Evolutionary conservation across 208 protist species (phyloP).

Genomic region (Crithidia sp.): DNA sequence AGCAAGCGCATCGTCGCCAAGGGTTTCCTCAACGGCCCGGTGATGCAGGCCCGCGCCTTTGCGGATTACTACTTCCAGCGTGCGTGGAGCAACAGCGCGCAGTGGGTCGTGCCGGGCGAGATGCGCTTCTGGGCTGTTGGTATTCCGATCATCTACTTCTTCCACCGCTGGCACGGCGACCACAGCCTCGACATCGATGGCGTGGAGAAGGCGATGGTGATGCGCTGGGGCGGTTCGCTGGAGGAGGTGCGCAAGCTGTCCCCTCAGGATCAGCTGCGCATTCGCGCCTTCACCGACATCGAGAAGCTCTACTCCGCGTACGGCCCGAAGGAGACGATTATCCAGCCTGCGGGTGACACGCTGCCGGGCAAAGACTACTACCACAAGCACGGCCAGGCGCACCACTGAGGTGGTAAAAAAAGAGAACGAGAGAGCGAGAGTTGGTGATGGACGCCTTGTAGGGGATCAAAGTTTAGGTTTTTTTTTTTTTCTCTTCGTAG

Average conservation of each 20-base stretch:
- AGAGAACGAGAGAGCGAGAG: not conserved
- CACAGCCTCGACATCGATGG: constrained; percentile 75
- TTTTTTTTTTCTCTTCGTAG: not conserved
- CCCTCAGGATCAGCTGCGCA: constrained; percentile 86
- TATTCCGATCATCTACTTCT: constrained; percentile 82
- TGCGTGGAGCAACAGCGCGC: constrained; percentile 73
- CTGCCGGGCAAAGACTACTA: constrained; percentile 87
- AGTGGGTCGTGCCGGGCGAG: constrained; percentile 82
- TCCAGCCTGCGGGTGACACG: constrained; percentile 73
- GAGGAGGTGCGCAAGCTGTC: constrained; percentile 84
- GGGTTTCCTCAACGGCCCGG: constrained; percentile 68
- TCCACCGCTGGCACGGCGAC: constrained; percentile 88
- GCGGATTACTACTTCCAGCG: constrained; percentile 87
- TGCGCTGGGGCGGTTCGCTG: constrained; percentile 85
- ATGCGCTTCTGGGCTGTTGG: constrained; percentile 70
- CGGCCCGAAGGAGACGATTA: constrained; percentile 81
- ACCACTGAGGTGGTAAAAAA: constrained; percentile 25
- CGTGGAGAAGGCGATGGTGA: constrained; percentile 84
- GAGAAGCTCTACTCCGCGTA: constrained; percentile 89
- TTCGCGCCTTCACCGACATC: constrained; percentile 73
- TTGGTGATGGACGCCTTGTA: not conserved
- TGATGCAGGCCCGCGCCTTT: constrained; percentile 76
- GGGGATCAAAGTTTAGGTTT: not conserved
- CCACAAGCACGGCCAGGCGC: constrained; percentile 35
- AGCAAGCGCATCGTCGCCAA: constrained; percentile 69